These are phyloP conservation scores for Chamaecyparis obtusa DNA, from an alignment of 75 land plant species.

Conservation along the genomic window DNA sequence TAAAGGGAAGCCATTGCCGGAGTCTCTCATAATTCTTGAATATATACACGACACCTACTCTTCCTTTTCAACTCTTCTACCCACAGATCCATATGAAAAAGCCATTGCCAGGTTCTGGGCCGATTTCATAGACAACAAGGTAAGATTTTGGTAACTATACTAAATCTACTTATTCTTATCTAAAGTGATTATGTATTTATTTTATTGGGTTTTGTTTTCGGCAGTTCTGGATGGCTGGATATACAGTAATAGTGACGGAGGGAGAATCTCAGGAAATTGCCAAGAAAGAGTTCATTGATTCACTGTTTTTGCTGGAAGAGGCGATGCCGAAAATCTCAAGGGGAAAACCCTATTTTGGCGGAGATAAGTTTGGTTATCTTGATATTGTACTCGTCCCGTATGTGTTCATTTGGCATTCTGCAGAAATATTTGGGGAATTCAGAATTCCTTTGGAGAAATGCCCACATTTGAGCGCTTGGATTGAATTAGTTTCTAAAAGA, in stretches of 20 bases:
- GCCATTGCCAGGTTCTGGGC: slow-evolving; percentile 36
- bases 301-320: slow-evolving; percentile 28
- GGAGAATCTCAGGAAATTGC: slow-evolving; percentile 26
- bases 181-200: neutral
- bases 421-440: slow-evolving; percentile 31
- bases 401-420: slow-evolving; percentile 23
- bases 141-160: neutral
- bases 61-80: slow-evolving; percentile 14
- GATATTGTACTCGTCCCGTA: slow-evolving; percentile 21
- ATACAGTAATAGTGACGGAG: slow-evolving; percentile 15
- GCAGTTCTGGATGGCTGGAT: slow-evolving; percentile 27
- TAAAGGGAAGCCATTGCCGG: neutral
- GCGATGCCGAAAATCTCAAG: neutral
- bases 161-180: neutral
- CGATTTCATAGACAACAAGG: slow-evolving; percentile 35
- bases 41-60: neutral
- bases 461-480: neutral
- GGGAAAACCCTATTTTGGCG: slow-evolving; percentile 39
- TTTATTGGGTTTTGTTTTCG: neutral
- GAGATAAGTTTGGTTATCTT: slow-evolving; percentile 32
- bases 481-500: neutral
- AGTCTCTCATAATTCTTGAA: neutral
- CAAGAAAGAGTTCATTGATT: slow-evolving; percentile 36
- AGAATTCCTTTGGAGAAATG: slow-evolving; percentile 6
- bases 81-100: slow-evolving; percentile 18